Evolutionary conservation across 139 green algal species (phyloP).

Genomic region (Tetraselmis striata): DNA sequence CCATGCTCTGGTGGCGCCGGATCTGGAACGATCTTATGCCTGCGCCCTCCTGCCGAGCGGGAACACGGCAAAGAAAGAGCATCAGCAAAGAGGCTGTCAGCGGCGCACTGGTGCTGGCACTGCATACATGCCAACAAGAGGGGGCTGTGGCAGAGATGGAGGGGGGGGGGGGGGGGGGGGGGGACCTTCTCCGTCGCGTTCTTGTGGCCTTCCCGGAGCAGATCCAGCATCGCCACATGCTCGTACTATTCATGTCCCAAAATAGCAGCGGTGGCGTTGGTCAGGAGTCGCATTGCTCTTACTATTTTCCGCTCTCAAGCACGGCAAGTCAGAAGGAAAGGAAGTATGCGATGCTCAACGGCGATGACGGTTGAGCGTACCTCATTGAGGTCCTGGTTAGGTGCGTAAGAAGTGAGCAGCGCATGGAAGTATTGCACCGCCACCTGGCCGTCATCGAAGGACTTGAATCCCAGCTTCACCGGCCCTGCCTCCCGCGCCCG

Average conservation of each 20-base stretch:
- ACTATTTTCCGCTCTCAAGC: too few relatives aligned
- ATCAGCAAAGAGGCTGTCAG: too few relatives aligned
- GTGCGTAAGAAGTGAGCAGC: neutral
- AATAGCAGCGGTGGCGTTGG: too few relatives aligned
- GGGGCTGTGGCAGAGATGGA: neutral
- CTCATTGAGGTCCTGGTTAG: neutral
- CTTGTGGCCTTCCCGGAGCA: neutral
- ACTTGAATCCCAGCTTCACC: neutral
- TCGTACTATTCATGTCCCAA: too few relatives aligned
- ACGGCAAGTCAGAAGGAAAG: too few relatives aligned
- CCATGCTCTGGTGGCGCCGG: neutral
- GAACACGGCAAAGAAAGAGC: too few relatives aligned
- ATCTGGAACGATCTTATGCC: conserved; percentile 2
- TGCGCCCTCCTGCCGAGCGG: neutral
- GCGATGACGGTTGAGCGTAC: too few relatives aligned
- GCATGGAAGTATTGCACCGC: neutral
- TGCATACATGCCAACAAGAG: too few relatives aligned
- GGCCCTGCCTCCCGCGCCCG: neutral
- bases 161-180: too few relatives aligned
- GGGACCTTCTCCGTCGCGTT: neutral
- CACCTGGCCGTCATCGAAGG: neutral
- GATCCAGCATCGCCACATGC: neutral
- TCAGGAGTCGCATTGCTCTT: too few relatives aligned
- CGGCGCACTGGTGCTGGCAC: too few relatives aligned
- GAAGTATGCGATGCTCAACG: too few relatives aligned